A percentile compares a stretch with the other conserved stretches of the same genome.
Conservation (phyloP, 108 stramenopile genomes). For the Nitzschia sp. region DNA sequence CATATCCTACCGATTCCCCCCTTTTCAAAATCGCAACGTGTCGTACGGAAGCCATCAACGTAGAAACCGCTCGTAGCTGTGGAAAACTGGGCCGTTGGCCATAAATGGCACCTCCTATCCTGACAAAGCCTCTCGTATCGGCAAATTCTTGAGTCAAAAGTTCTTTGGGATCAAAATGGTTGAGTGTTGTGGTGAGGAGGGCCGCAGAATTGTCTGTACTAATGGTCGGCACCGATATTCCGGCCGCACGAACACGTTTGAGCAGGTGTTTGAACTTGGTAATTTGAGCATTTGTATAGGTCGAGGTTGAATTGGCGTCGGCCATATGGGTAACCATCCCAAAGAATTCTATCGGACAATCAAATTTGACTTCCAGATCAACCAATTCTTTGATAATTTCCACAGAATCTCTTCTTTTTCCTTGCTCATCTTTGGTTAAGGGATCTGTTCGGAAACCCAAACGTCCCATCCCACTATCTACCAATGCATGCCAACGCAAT, state of each 20-base stretch:
- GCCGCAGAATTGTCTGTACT: constrained; percentile 65
- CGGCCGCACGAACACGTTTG: constrained; percentile 51
- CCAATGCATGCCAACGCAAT: constrained; percentile 65
- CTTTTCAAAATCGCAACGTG: constrained; percentile 57
- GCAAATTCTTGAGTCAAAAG: constrained; percentile 44
- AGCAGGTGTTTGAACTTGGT: constrained; percentile 48
- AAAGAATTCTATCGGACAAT: constrained; percentile 64
- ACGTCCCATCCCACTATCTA: constrained; percentile 76
- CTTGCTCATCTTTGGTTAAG: constrained; percentile 29
- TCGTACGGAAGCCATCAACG: constrained; percentile 60
- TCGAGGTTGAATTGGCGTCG: constrained; percentile 57
- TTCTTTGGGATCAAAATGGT: constrained; percentile 58
- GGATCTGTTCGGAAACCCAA: constrained; percentile 60
- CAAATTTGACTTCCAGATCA: constrained; percentile 44
- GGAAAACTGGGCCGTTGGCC: constrained; percentile 69
- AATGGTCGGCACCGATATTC: constrained; percentile 55
- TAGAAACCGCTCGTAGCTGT: constrained; percentile 54
- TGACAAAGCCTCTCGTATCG: constrained; percentile 59
- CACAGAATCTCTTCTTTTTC: constrained; percentile 44
- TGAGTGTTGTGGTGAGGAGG: constrained; percentile 50
- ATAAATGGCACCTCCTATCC: constrained; percentile 71
- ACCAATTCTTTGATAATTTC: constrained; percentile 60
- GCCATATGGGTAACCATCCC: constrained; percentile 87
- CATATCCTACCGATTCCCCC: constrained; percentile 80
- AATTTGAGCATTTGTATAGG: constrained; percentile 64